Evolutionary conservation across 306 rosid genomes (phyloP).

Genomic region (Cucurbita moschata): DNA sequence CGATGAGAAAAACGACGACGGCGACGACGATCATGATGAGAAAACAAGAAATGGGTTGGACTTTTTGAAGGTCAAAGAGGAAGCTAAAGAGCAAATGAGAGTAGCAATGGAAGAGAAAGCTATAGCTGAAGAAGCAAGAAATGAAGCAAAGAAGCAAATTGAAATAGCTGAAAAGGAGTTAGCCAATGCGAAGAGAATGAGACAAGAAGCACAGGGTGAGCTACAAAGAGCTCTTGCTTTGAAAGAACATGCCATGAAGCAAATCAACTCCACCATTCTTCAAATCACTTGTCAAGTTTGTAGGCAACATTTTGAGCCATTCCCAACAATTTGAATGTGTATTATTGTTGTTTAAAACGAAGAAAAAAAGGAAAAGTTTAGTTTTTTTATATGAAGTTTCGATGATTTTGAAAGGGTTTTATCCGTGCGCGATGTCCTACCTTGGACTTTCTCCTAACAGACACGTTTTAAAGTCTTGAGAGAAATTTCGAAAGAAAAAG

Average conservation of each 20-base stretch:
- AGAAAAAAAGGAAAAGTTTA: too few species aligned
- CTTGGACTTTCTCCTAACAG: too few species aligned
- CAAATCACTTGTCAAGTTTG: conserved; percentile 88
- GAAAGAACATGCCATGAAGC: conserved; percentile 62
- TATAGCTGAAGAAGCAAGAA: conserved; percentile 73
- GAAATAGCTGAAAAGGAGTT: conserved; percentile 75
- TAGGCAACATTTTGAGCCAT: conserved; percentile 40
- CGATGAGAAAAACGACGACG: conserved; percentile 12
- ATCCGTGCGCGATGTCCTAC: too few species aligned
- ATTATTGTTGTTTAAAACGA: too few species aligned
- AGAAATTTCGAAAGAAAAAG: background rate
- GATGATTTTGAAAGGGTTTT: too few species aligned
- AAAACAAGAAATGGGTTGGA: background rate
- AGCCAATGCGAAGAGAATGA: conserved; percentile 62
- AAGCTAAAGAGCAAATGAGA: conserved; percentile 24
- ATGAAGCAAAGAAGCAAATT: conserved; percentile 63
- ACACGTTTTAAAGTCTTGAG: conserved; percentile 31
- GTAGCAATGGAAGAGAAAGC: conserved; percentile 64
- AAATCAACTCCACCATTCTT: conserved; percentile 67
- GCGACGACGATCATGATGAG: background rate
- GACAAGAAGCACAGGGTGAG: conserved; percentile 77
- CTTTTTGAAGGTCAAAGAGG: background rate
- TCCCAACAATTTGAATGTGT: conserved; percentile 4
- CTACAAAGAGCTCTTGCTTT: conserved; percentile 62
- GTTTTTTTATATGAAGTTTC: too few species aligned